phyloP scores from a whole-genome alignment of 306 rosid genomes.

The Trifolium pratense region DNA sequence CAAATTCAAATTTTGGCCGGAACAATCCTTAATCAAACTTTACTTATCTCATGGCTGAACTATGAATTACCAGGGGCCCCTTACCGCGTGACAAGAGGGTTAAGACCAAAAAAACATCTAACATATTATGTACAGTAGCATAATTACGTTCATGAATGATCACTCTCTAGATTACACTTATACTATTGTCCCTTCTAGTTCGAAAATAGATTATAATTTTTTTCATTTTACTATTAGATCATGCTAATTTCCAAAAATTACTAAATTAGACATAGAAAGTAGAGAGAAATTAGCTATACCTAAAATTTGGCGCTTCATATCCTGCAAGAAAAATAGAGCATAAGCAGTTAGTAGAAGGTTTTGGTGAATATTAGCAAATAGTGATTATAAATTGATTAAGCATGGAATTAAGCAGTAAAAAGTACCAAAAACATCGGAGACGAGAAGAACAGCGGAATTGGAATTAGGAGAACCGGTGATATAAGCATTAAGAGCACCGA shows the following conservation, averaged over 20 bases:
- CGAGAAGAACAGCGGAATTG: conserved; percentile 58
- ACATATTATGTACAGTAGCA: not conserved
- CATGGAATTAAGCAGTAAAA: no score
- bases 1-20: no score
- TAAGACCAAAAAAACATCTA: not conserved
- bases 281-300: conserved; percentile 46
- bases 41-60: no score
- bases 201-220: no score
- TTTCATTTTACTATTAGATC: no score
- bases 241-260: no score
- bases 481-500: conserved; percentile 53
- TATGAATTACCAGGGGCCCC: no score
- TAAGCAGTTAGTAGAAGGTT: conserved; percentile 26
- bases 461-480: conserved; percentile 61
- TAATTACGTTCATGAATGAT: not conserved
- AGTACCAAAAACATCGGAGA: conserved; percentile 61
- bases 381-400: no score
- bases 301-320: conserved; percentile 78
- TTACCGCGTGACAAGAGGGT: no score
- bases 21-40: no score
- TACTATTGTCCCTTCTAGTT: not conserved
- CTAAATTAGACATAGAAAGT: not conserved
- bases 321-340: conserved; percentile 55
- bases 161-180: conserved; percentile 16
- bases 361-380: not conserved